Base-by-base conservation (phyloP, 768 basidiomycete species). In the Trametes meyenii region DNA sequence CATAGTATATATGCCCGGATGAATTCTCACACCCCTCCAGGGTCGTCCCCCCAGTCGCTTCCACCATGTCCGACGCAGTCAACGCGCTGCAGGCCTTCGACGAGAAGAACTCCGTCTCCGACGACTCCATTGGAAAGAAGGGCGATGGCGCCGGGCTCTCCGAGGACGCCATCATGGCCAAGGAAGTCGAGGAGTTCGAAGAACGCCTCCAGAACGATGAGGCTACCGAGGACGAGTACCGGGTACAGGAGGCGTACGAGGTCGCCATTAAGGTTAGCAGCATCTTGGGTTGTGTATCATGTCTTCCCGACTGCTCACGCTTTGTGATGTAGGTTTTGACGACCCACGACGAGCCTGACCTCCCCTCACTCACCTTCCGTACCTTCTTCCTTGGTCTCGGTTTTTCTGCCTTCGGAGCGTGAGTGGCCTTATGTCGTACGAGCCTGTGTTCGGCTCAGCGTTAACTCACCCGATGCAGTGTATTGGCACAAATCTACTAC, bases 361-460 rank as follows among this genome's bases (percentile, higher is more conserved):
- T 74, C 36, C 82, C 78, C 0, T 73, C 76, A 0, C 79, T 81
- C 62, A 85, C 84, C 0, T 84, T 86, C 72, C 74, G 85, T 16
- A 80, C 83, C 67, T 80, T 81, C 77, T 78, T 85, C 70, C 75
- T 85, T 1, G 81, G 81, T 39, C 66, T 84, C 16, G 84, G 83
- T 11, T 75, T 85, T 17, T 78, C 83, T 10, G 81, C 82, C 60
- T 86, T 86, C 67, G 83, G 83, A 24, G 71, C 71, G 59, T 77
- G 75, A 42, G 84, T 84, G 4, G 71, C 11, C 0, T 7, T 21
- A 33, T 2, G 17, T 7, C 12, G 6, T 13, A 29, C 35, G 8
- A 4, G 16, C 45, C 23, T 23, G 1, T 24, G 5, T 74, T n/a
- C n/a, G n/a, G n/a, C n/a, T n/a, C n/a, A n/a, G n/a, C n/a, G n/a